Percentiles rank a stretch among this genome's conserved stretches.
Conservation (phyloP, 148 eudicot species). For the Vaccinium vitisidaea region DNA sequence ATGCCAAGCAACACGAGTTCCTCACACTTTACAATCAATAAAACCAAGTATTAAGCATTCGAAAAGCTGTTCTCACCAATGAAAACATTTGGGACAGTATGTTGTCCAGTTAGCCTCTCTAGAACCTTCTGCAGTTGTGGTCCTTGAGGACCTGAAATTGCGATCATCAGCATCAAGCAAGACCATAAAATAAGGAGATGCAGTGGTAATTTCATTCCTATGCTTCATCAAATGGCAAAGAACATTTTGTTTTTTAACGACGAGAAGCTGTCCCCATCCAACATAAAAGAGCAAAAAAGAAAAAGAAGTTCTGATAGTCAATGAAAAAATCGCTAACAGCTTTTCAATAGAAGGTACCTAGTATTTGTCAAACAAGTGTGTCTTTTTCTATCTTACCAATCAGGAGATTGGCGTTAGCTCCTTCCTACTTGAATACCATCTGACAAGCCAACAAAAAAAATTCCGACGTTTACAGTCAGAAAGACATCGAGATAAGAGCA, state of each 20-base stretch:
- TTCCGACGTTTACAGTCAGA: too few relatives aligned
- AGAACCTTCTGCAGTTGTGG: conserved; percentile 81
- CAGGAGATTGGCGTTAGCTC: not conserved
- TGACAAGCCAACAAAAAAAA: too few relatives aligned
- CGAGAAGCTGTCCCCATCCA: not conserved
- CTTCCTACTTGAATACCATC: too few relatives aligned
- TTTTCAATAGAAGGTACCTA: not conserved
- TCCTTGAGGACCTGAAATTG: conserved; percentile 75
- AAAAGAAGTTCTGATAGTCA: not conserved
- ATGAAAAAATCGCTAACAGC: not conserved
- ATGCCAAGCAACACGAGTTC: not conserved
- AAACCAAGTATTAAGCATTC: not conserved
- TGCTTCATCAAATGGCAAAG: not conserved
- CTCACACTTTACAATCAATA: not conserved
- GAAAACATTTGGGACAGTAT: conserved; percentile 94
- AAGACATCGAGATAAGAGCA: too few relatives aligned
- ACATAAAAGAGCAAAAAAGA: not conserved
- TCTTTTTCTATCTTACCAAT: not conserved
- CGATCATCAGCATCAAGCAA: not conserved
- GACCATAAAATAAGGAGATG: not conserved
- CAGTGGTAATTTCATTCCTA: not conserved
- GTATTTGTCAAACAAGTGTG: not conserved
- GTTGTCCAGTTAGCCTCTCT: conserved; percentile 79
- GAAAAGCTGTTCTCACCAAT: conserved; percentile 48
- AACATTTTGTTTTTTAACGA: not conserved